These are phyloP conservation scores for Paracamarosporium sp. DNA, from an alignment of 2,329 filamentous ascomycete species.

Conservation along the genomic window DNA sequence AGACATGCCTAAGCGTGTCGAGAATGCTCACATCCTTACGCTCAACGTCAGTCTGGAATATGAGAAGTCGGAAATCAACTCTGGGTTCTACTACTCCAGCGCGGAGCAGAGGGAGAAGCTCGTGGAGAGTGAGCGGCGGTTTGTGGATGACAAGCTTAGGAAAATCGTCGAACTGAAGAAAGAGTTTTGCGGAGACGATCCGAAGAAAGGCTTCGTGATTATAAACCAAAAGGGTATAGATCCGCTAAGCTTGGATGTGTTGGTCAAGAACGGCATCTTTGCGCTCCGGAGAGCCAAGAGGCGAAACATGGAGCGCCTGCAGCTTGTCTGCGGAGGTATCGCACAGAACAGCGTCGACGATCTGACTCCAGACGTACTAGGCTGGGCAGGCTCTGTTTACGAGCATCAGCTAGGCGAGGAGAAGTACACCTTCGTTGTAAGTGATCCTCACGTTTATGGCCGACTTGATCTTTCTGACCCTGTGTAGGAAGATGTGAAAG, in stretches of 20 bases:
- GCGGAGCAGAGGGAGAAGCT: conserved; percentile 97
- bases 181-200: conserved; percentile 90
- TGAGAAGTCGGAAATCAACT: conserved; percentile 99
- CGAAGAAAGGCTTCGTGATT: conserved; percentile 94
- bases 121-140: conserved; percentile 93
- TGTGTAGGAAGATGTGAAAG: conserved; percentile 85
- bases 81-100: conserved; percentile 96
- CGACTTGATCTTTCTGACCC: conserved; percentile 26
- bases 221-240: conserved; percentile 99
- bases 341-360: conserved; percentile 98
- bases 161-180: conserved; percentile 99
- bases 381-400: conserved; percentile 96
- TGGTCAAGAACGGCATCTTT: conserved; percentile 98
- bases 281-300: conserved; percentile 94
- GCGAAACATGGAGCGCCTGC: conserved; percentile 98
- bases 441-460: conserved; percentile 19
- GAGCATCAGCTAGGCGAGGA: conserved; percentile 98
- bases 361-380: conserved; percentile 82
- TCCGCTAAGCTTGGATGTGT: conserved; percentile 89
- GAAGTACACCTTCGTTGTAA: conserved; percentile 90
- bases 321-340: conserved; percentile 88
- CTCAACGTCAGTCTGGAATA: conserved; percentile 98
- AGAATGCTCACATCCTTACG: conserved; percentile 94
- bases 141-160: conserved; percentile 94
- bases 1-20: conserved; percentile 95